Base-by-base conservation (phyloP, 371 early-diverging fungal species). In the Zancudomyces culisetae region DNA sequence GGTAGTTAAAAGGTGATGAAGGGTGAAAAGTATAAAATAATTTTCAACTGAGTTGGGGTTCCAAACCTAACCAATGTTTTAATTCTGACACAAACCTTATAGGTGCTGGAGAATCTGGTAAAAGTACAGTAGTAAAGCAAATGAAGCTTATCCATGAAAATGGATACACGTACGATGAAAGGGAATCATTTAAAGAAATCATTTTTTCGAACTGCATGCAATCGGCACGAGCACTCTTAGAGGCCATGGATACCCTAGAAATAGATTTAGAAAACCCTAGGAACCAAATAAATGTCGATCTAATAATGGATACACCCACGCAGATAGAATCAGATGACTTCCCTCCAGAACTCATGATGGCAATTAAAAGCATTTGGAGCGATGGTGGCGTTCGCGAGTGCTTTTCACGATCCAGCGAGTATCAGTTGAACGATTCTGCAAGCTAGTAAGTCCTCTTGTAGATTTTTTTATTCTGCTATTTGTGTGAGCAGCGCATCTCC, bases 101-200 rank as follows among this genome's bases (percentile, higher is more conserved):
- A 90, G 93, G 96, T 57, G 88, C 94, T 27, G 96, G 96, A 59
- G 96, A 95, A 73, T 91, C 94, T 3, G 96, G 96, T 26, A 95
- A 95, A 71, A 82, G 84, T 22, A 95, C 96, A 13, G 87, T 95
- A 55, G 64, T 95, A 47, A 95, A 95, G 64, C 94, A 95, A 65
- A 93, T 95, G 91, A 86, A 87, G 63, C 70, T 93, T 43, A 95
- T 95, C 56, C 94, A 93, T 63, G 88, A 83, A 55, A 80, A 78
- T 55, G 89, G 93, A 6, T 95, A 90, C 72, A 75, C 83, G 51
- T 62, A 66, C 24, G 82, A 85, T 28, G 96, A 92, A 60, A 78
- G 84, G 41, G 79, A 83, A 52, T 77, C 84, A 29, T 92, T 83
- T 75, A 89, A 81, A 62, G 89, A 89, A 61, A 86, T 90, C 55